phyloP scores from a whole-genome alignment of 2,329 filamentous ascomycete genomes.

The Fulvia fulva region DNA sequence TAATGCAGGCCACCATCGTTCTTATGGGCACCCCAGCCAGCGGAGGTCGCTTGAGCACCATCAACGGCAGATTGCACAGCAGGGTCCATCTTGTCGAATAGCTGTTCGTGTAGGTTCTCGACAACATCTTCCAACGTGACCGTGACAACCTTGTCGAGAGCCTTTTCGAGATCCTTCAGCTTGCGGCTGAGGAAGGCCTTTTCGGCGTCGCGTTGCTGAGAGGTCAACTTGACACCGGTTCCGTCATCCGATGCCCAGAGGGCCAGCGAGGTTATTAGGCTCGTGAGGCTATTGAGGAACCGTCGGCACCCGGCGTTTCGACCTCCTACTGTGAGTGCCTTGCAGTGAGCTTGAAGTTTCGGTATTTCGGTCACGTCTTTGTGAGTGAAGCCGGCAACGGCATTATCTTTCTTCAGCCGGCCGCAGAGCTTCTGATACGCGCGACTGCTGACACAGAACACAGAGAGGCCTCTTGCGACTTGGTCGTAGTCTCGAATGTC shows the following conservation, averaged over 20 bases:
- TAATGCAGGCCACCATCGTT: conserved; percentile 47
- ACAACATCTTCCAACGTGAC: conserved; percentile 40
- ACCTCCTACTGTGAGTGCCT: conserved; percentile 52
- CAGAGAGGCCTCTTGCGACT: conserved; percentile 53
- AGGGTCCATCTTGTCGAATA: conserved; percentile 44
- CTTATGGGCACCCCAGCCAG: conserved; percentile 38
- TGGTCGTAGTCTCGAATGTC: conserved; percentile 56
- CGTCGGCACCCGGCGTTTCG: conserved; percentile 43
- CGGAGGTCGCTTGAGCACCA: conserved; percentile 33
- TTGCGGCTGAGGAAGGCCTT: conserved; percentile 37
- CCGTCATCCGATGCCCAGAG: conserved; percentile 49
- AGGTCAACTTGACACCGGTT: conserved; percentile 39
- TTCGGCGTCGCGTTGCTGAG: conserved; percentile 38
- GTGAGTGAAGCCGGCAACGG: conserved; percentile 50
- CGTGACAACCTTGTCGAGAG: conserved; percentile 41
- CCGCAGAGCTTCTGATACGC: conserved; percentile 61
- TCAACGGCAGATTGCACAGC: conserved; percentile 40
- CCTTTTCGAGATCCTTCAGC: conserved; percentile 40
- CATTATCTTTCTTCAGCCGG: conserved; percentile 50
- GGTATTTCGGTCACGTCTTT: conserved; percentile 57
- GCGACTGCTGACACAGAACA: conserved; percentile 62
- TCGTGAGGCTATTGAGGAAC: conserved; percentile 51
- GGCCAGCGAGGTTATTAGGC: conserved; percentile 51
- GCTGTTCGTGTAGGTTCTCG: conserved; percentile 41
- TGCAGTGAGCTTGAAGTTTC: conserved; percentile 56